phyloP scores from a whole-genome alignment of 768 basidiomycete species.

The Phaeotremella skinneri region DNA sequence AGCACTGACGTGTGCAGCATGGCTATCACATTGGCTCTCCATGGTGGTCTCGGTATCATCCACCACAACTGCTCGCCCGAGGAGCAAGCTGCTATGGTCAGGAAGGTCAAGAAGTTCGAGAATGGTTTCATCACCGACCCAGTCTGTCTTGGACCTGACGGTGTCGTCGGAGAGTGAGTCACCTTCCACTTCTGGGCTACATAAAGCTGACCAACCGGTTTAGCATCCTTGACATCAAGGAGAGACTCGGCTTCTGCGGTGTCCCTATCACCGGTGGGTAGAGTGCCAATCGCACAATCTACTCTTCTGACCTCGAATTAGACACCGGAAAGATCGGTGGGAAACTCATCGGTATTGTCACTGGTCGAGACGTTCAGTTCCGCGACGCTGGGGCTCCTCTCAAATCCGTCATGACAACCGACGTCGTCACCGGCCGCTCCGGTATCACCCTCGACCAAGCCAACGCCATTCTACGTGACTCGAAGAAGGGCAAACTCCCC shows the following conservation, averaged over 20 bases:
- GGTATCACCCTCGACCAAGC: conserved; percentile 90
- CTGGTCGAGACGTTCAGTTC: conserved; percentile 94
- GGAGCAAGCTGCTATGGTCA: conserved; percentile 93
- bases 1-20: conserved; percentile 28
- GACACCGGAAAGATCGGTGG: conserved; percentile 84
- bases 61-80: conserved; percentile 80
- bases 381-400: conserved; percentile 66
- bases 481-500: conserved; percentile 96
- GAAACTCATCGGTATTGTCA: conserved; percentile 93
- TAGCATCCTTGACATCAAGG: conserved; percentile 83
- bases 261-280: conserved; percentile 95
- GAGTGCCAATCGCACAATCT: too few species aligned
- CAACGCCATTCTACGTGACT: conserved; percentile 89
- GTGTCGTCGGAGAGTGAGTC: conserved; percentile 67
- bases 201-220: conserved; percentile 6
- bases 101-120: conserved; percentile 95
- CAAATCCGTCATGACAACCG: conserved; percentile 81
- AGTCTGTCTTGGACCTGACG: conserved; percentile 74
- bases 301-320: conserved; percentile 47
- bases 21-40: conserved; percentile 59
- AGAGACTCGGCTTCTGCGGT: conserved; percentile 86
- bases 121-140: conserved; percentile 98
- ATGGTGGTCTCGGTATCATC: conserved; percentile 96
- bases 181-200: not conserved
- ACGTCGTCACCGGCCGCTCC: conserved; percentile 77